These are phyloP conservation scores for Ceratobasidium sp. DNA, from an alignment of 1,284 basidiomycete species.

Conservation along the genomic window DNA sequence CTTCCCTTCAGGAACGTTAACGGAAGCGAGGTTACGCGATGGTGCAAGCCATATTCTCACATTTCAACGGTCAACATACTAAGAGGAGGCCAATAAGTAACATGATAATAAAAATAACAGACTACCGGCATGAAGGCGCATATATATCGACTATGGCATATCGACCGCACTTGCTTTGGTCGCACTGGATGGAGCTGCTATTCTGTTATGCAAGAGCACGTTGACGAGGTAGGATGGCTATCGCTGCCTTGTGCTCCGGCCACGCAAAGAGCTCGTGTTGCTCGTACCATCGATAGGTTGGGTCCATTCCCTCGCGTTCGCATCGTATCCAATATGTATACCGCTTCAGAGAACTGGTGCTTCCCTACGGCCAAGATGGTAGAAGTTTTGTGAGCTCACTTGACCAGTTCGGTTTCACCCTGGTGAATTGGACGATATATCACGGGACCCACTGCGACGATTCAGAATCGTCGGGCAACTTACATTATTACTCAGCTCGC, in stretches of 20 bases:
- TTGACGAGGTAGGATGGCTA: background rate
- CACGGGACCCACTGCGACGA: background rate
- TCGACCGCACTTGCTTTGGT: too few species aligned
- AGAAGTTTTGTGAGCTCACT: background rate
- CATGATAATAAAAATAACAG: too few species aligned
- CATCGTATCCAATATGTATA: slow-evolving; percentile 31
- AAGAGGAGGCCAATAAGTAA: too few species aligned
- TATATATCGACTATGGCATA: too few species aligned
- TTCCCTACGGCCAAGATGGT: background rate
- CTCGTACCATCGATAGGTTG: slow-evolving; percentile 33
- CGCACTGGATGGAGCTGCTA: background rate
- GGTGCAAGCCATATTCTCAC: too few species aligned
- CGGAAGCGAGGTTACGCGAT: too few species aligned
- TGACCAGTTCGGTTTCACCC: background rate
- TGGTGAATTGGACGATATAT: background rate
- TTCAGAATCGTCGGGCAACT: background rate
- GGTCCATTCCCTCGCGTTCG: slow-evolving; percentile 2
- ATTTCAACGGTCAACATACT: too few species aligned
- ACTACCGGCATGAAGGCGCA: too few species aligned
- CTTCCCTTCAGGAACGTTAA: too few species aligned
- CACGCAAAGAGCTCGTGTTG: slow-evolving; percentile 31
- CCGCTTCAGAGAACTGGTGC: background rate
- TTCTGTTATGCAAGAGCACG: slow-evolving; percentile 18
- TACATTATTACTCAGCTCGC: slow-evolving; percentile 20
- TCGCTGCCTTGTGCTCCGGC: background rate